Evolutionary conservation across 495 filamentous ascomycete species (phyloP).

Genomic region (Acidomyces sp.): DNA sequence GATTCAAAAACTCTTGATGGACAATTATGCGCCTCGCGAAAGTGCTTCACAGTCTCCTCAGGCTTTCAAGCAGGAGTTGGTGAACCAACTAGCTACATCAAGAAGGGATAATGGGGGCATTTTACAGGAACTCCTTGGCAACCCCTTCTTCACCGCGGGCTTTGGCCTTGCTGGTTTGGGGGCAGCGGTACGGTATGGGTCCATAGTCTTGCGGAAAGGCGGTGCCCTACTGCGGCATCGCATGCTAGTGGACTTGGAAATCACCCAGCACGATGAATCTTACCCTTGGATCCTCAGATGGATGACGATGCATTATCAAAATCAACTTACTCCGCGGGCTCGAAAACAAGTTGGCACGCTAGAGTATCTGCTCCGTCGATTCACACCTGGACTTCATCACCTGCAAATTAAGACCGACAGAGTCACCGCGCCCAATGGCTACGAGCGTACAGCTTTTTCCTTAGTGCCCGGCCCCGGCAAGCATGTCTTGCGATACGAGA

Average conservation of each 20-base stretch:
- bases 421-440: conserved; percentile 45
- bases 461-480: conserved; percentile 82
- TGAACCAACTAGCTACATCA: conserved; percentile 10
- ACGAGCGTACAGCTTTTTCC: conserved; percentile 64
- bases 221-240: conserved; percentile 62
- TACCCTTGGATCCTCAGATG: conserved; percentile 91
- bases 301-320: conserved; percentile 67
- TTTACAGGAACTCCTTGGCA: conserved; percentile 44
- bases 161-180: conserved; percentile 83
- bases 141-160: conserved; percentile 59
- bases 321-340: conserved; percentile 2
- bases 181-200: conserved; percentile 59
- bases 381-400: conserved; percentile 52
- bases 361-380: conserved; percentile 41
- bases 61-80: conserved; percentile 5
- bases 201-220: conserved; percentile 54
- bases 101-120: conserved; percentile 24
- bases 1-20: conserved; percentile 16
- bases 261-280: conserved; percentile 80
- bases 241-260: conserved; percentile 88
- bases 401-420: conserved; percentile 56
- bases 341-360: conserved; percentile 32
- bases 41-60: conserved; percentile 2
- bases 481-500: conserved; percentile 74
- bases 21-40: conserved; percentile 16